A percentile compares a stretch with the other conserved stretches of the same genome.
These are phyloP conservation scores for Miscanthus lutarioriparius DNA, from an alignment of 176 grass and related monocot species.

Conservation along the genomic window DNA sequence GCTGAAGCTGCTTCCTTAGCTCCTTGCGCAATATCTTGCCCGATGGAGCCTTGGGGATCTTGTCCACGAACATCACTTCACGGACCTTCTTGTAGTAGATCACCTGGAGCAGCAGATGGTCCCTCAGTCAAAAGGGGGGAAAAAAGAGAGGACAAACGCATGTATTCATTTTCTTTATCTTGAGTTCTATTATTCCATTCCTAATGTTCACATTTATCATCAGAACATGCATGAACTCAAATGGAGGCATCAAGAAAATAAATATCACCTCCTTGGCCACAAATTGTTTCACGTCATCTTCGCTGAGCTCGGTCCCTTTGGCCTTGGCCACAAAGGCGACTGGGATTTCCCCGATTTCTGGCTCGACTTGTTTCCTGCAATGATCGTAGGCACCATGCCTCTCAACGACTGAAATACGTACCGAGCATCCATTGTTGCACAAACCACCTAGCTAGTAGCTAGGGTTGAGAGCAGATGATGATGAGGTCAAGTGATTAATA, in stretches of 20 bases:
- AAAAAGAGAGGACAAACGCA: neutral
- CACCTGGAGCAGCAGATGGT: constrained; percentile 41
- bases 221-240: neutral
- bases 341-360: constrained; percentile 60
- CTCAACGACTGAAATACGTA: neutral
- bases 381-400: neutral
- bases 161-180: neutral
- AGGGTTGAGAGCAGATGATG: neutral
- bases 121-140: neutral
- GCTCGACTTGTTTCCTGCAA: constrained; percentile 38
- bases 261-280: constrained; percentile 59
- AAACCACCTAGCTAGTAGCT: too few species aligned
- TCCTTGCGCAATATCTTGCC: constrained; percentile 81
- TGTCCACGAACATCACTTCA: constrained; percentile 57
- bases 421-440: too few species aligned
- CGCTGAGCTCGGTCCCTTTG: constrained; percentile 47
- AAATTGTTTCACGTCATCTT: constrained; percentile 75
- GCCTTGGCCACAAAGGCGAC: constrained; percentile 63
- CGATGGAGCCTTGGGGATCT: constrained; percentile 73
- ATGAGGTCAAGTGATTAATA: constrained; percentile 20
- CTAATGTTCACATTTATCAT: neutral
- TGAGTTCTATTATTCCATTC: neutral
- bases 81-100: constrained; percentile 72
- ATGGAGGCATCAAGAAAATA: neutral
- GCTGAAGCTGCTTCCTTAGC: constrained; percentile 52